A percentile compares a stretch with the other conserved stretches of the same genome.
phyloP scores from a whole-genome alignment of 2,329 filamentous ascomycete species.

The Nectriaceae sp. region DNA sequence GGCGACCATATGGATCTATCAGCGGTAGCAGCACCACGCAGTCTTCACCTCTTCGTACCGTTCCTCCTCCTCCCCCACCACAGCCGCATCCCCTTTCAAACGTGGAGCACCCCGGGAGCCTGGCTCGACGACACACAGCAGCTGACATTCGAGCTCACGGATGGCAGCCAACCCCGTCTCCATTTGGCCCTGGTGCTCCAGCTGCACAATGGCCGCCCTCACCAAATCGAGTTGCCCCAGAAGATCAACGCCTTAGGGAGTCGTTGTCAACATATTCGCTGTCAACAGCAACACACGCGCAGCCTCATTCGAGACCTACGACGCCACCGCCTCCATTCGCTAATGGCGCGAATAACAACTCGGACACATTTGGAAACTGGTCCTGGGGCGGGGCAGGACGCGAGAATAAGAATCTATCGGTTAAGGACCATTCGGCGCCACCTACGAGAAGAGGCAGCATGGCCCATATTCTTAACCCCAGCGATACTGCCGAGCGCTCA shows the following conservation, averaged over 20 bases:
- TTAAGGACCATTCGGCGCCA: slow-evolving; percentile 58
- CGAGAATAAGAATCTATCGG: slow-evolving; percentile 51
- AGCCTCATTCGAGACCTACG: slow-evolving; percentile 55
- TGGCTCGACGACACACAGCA: slow-evolving; percentile 86
- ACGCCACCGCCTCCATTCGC: slow-evolving; percentile 53
- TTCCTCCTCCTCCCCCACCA: slow-evolving; percentile 63
- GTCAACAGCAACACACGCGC: slow-evolving; percentile 42
- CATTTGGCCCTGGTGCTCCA: slow-evolving; percentile 60
- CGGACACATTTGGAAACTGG: slow-evolving; percentile 56
- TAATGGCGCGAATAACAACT: slow-evolving; percentile 41
- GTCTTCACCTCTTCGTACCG: slow-evolving; percentile 73
- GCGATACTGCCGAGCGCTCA: slow-evolving; percentile 56
- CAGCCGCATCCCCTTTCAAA: slow-evolving; percentile 68
- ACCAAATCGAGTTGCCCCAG: slow-evolving; percentile 49
- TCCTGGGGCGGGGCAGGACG: slow-evolving; percentile 54
- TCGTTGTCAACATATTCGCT: slow-evolving; percentile 58
- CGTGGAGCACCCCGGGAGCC: slow-evolving; percentile 64
- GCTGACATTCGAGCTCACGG: slow-evolving; percentile 92
- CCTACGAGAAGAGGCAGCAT: slow-evolving; percentile 61
- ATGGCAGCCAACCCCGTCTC: slow-evolving; percentile 67
- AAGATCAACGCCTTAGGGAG: slow-evolving; percentile 59
- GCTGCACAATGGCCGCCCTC: slow-evolving; percentile 57
- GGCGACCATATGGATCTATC: slow-evolving; percentile 85
- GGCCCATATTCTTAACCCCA: slow-evolving; percentile 64
- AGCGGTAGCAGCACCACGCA: slow-evolving; percentile 64